These are phyloP conservation scores for Juncus inflexus DNA, from an alignment of 176 grass and related monocot genomes.

Conservation along the genomic window DNA sequence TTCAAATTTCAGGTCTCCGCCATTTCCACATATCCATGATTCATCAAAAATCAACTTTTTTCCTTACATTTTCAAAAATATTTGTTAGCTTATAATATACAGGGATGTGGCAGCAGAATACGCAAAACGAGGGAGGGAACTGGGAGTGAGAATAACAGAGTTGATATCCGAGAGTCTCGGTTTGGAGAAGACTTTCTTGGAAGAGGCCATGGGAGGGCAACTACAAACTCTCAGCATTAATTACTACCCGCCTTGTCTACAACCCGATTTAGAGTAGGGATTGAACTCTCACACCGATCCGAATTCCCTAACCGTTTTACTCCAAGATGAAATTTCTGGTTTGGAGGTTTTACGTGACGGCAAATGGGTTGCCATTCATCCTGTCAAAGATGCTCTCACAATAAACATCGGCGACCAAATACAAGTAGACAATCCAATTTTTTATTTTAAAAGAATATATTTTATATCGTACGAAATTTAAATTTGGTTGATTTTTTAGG, in stretches of 20 bases:
- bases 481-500: slow-evolving; percentile 30
- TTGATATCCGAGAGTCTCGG: slow-evolving; percentile 72
- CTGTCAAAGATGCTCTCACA: slow-evolving; percentile 50
- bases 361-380: slow-evolving; percentile 64
- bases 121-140: slow-evolving; percentile 51
- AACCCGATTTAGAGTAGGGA: slow-evolving; percentile 94
- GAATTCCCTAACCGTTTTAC: slow-evolving; percentile 78
- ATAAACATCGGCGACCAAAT: slow-evolving; percentile 91
- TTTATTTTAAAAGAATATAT: neutral
- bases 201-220: slow-evolving; percentile 59
- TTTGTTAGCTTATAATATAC: neutral
- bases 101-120: slow-evolving; percentile 64
- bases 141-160: slow-evolving; percentile 56
- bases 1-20: slow-evolving; percentile 43
- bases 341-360: slow-evolving; percentile 54
- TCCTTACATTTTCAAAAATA: no score
- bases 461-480: neutral
- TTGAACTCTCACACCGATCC: slow-evolving; percentile 83
- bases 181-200: slow-evolving; percentile 62
- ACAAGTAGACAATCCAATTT: slow-evolving; percentile 30
- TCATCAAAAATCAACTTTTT: neutral
- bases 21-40: neutral
- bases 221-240: slow-evolving; percentile 89
- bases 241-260: slow-evolving; percentile 85
- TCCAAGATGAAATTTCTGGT: slow-evolving; percentile 77